Conservation (phyloP, 2,329 filamentous ascomycete species). For the Cryphonectria carpinicola region DNA sequence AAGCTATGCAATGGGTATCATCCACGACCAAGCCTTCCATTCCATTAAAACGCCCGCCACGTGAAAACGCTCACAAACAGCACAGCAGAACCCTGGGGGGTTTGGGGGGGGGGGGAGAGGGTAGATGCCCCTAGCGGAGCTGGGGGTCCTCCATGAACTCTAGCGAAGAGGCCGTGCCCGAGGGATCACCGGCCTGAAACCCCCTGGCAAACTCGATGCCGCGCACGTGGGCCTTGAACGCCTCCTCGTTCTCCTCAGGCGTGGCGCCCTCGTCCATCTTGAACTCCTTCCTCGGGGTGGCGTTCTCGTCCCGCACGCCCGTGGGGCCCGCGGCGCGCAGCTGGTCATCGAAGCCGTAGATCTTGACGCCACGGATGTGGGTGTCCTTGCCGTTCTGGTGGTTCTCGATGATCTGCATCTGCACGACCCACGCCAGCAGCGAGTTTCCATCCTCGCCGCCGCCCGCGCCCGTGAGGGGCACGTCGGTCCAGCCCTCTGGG, state of each 20-base stretch:
- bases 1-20: conserved; percentile 15
- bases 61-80: neutral
- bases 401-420: conserved; percentile 91
- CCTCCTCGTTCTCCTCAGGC: conserved; percentile 40
- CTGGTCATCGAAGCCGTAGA: conserved; percentile 67
- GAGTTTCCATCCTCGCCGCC: conserved; percentile 70
- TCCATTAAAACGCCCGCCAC: neutral
- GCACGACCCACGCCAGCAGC: conserved; percentile 84
- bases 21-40: conserved; percentile 12
- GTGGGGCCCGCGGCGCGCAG: conserved; percentile 43
- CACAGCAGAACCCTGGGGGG: neutral
- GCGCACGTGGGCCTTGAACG: conserved; percentile 38
- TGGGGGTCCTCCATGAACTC: conserved; percentile 29
- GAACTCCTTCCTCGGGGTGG: conserved; percentile 33
- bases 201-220: conserved; percentile 33
- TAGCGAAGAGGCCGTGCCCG: conserved; percentile 30
- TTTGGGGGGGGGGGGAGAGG: too few relatives aligned
- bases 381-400: conserved; percentile 99
- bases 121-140: conserved; percentile 15
- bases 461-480: conserved; percentile 63
- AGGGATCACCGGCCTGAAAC: conserved; percentile 11
- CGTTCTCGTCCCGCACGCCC: conserved; percentile 38
- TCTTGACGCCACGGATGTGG: conserved; percentile 91
- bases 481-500: conserved; percentile 89
- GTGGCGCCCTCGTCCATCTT: conserved; percentile 38